Evolutionary conservation across 1,139 yeast genomes (phyloP), one percentile per base, ranked within the genome.

Genomic region (Arxiozyma slooffiae): DNA sequence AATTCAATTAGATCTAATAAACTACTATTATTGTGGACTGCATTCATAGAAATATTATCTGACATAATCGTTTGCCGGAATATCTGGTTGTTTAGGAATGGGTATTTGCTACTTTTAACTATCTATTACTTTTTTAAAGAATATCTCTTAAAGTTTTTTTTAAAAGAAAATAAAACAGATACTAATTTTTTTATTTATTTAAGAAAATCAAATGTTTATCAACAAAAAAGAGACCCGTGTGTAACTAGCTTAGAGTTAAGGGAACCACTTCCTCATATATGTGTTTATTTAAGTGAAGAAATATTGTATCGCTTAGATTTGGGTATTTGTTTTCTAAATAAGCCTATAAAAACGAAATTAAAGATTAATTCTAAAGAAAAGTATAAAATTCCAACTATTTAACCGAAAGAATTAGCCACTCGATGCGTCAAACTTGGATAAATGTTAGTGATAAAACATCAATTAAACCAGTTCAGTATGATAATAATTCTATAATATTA

Each of bases 1-100:
- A 61, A 50, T 8, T 49, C 59, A 11, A 48, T 46, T 17, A 46
- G 20, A 4, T 49, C 50, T 3, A 41, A 22, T 3, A 51, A 17
- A 22, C 49, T 45, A 21, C 38, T 44, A n/a, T 38, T 34, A 20
- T 16, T 16, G 20, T 42, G 39, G 7, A 34, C 17, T 18, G 7
- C 22, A 21, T 23, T 17, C 3, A 23, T 42, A 14, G 26, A 18
- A 20, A 18, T 16, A 8, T 44, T 40, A 7, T 23, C 20, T 18
- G 47, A 36, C 50, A 48, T 48, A 8, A 1, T 42, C 7, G 16
- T 24, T 26, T 16, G 30, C 11, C 8, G 37, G 37, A 7, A 8
- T 8, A 38, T 20, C 3, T 34, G 18, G 45, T 41, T 26, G 37
- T 26, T 39, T 41, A 26, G 37, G 3, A 8, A 17, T 41, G 23